A percentile compares a stretch with the other conserved stretches of the same genome.
Conservation (phyloP, 1,284 basidiomycete genomes). For the Boletus sp. region DNA sequence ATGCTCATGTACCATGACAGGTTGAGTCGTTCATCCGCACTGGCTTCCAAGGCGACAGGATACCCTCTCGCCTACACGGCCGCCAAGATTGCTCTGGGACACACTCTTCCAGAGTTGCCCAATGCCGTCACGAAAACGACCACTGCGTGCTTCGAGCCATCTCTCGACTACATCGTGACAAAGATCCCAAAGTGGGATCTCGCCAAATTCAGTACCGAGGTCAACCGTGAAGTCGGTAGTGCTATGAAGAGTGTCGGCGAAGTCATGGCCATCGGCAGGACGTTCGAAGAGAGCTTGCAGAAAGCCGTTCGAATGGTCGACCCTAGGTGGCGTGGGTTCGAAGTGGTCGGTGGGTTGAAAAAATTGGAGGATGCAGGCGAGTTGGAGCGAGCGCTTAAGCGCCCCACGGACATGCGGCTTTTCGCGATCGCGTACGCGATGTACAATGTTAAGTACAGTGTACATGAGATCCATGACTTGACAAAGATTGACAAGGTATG, state of each 20-base stretch:
- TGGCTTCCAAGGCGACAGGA: slow-evolving; percentile 98
- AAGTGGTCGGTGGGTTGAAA: slow-evolving; percentile 53
- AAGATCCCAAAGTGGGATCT: slow-evolving; percentile 99
- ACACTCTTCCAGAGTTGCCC: slow-evolving; percentile 96
- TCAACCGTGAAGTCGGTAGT: slow-evolving; percentile 93
- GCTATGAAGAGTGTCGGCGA: slow-evolving; percentile 99
- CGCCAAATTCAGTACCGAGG: slow-evolving; percentile 92
- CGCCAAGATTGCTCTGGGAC: slow-evolving; percentile 97
- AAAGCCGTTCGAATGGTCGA: slow-evolving; percentile 98
- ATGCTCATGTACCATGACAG: slow-evolving; percentile 28
- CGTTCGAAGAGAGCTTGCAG: slow-evolving; percentile 97
- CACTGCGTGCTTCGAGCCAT: slow-evolving; percentile 99
- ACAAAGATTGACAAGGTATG: slow-evolving; percentile 95
- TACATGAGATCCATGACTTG: slow-evolving; percentile 87
- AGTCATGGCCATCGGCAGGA: slow-evolving; percentile 99
- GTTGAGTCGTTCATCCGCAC: slow-evolving; percentile 70
- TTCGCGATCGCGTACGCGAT: slow-evolving; percentile 98
- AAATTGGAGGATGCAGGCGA: slow-evolving; percentile 61
- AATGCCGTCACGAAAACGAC: slow-evolving; percentile 99
- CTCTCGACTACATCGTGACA: slow-evolving; percentile 98
- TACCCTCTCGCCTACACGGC: slow-evolving; percentile 99
- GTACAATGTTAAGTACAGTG: slow-evolving; percentile 89
- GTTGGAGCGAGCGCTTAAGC: slow-evolving; percentile 77
- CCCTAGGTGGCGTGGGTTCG: slow-evolving; percentile 82
- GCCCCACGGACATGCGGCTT: slow-evolving; percentile 86